Percentiles rank a stretch among this genome's conserved stretches.
phyloP scores from a whole-genome alignment of 2,329 filamentous ascomycete species.

The Calcarisporium arbuscula region DNA sequence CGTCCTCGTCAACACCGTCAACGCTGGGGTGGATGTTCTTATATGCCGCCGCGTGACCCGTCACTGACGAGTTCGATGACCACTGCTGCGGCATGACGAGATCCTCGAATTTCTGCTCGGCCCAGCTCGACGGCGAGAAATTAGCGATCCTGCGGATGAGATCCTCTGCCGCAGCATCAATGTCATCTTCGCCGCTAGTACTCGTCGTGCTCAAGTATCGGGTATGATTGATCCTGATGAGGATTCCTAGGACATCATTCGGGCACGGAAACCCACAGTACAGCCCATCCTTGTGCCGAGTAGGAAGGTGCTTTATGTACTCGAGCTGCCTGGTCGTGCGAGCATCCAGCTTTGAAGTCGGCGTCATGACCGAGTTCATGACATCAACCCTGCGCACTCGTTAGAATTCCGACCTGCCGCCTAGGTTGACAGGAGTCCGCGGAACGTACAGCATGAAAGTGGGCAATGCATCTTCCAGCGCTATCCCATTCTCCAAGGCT shows the following conservation, averaged over 20 bases:
- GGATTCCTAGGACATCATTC: neutral
- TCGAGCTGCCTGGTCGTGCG: conserved; percentile 1
- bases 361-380: conserved; percentile 1
- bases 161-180: neutral
- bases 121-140: no score
- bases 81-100: no score
- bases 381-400: conserved; percentile 1
- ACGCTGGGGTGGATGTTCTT: no score
- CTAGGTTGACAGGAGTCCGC: no score
- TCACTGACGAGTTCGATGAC: no score
- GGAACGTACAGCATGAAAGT: conserved; percentile 7
- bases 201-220: neutral
- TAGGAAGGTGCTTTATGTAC: neutral
- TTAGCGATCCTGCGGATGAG: neutral
- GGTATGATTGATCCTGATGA: conserved; percentile 3
- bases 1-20: no score
- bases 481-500: neutral
- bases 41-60: no score
- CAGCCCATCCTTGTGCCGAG: conserved; percentile 1
- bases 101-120: no score
- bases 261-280: conserved; percentile 4
- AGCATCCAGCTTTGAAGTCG: neutral
- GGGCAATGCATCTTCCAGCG: conserved; percentile 3
- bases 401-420: no score
- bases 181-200: neutral